Conservation (phyloP, 176 grass and related monocot genomes). For the Raddia guianensis region DNA sequence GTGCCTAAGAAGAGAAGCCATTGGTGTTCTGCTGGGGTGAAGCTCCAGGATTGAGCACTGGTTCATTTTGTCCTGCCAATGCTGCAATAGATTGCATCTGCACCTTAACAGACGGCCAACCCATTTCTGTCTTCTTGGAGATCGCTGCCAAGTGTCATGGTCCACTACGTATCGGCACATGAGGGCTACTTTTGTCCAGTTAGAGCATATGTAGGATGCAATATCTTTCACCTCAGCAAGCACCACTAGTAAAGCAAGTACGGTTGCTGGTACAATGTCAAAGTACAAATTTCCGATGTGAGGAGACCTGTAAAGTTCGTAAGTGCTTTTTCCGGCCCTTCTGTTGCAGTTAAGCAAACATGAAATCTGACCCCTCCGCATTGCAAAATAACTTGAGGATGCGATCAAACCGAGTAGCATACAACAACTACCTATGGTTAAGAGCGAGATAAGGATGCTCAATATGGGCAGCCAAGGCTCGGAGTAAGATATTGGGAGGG, state of each 20-base stretch:
- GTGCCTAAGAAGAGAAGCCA: background rate
- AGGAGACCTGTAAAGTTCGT: no score
- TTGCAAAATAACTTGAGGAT: no score
- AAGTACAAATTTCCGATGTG: background rate
- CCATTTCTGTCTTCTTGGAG: background rate
- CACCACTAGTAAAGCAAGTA: background rate
- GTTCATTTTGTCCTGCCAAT: conserved; percentile 8
- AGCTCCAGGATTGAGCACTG: conserved; percentile 8
- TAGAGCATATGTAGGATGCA: conserved; percentile 12
- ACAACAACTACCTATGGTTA: no score
- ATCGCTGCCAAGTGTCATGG: background rate
- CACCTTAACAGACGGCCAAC: background rate
- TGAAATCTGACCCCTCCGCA: no score
- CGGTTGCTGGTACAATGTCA: background rate
- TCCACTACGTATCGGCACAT: background rate
- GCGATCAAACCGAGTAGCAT: no score
- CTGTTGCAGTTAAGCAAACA: no score
- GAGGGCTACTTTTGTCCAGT: conserved; percentile 33
- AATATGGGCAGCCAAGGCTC: background rate
- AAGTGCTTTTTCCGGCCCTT: no score
- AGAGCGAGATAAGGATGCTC: background rate
- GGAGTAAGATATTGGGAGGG: background rate
- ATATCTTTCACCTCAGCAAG: background rate
- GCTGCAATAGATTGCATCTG: background rate
- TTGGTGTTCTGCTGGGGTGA: no score